Percentiles rank a stretch among this genome's conserved stretches.
Conservation (phyloP, 192 early-diverging fungal genomes). For the Coemansia sp. region DNA sequence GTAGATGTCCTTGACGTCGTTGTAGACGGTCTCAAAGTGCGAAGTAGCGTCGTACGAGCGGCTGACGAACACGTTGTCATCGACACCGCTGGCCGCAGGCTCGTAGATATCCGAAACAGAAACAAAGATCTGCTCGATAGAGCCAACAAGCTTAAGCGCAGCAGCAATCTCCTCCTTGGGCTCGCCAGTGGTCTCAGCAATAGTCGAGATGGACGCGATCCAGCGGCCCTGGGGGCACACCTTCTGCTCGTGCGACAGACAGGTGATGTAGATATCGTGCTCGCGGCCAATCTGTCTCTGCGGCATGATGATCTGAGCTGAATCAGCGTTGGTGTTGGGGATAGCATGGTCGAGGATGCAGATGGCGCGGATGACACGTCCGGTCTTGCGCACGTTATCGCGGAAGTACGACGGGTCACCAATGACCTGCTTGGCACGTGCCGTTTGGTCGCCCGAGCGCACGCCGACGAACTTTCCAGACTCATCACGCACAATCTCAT, state of each 20-base stretch:
- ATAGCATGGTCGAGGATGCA: constrained; percentile 92
- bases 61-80: constrained; percentile 85
- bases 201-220: constrained; percentile 96
- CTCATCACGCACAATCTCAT: constrained; percentile 83
- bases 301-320: constrained; percentile 94
- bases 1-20: constrained; percentile 95
- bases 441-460: constrained; percentile 80
- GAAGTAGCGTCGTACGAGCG: constrained; percentile 97
- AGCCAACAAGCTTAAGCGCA: constrained; percentile 86
- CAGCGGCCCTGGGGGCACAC: constrained; percentile 86
- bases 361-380: constrained; percentile 91
- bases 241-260: constrained; percentile 84
- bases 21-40: constrained; percentile 98
- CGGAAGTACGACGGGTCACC: constrained; percentile 95
- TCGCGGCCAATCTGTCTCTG: constrained; percentile 94
- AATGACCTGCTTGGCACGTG: constrained; percentile 83
- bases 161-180: constrained; percentile 91
- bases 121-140: constrained; percentile 89
- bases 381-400: constrained; percentile 76
- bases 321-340: constrained; percentile 83
- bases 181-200: constrained; percentile 81
- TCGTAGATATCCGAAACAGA: constrained; percentile 81
- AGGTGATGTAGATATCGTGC: constrained; percentile 96
- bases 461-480: constrained; percentile 87
- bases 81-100: constrained; percentile 78